phyloP scores from a whole-genome alignment of 768 basidiomycete genomes.

The Chalciporus sphaerocephalus region DNA sequence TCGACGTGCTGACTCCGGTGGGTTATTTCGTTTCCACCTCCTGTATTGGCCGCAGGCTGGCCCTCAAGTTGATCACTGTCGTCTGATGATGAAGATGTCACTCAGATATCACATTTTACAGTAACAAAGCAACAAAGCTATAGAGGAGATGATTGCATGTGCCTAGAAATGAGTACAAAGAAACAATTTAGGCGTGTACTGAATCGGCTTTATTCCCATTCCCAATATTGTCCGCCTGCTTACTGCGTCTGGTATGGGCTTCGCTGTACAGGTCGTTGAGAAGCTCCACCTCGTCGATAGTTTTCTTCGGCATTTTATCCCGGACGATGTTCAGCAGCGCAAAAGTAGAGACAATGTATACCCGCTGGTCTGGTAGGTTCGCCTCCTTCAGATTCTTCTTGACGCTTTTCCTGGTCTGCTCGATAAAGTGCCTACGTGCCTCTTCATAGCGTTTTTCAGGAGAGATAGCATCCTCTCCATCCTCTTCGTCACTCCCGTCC shows the following conservation, averaged over 20 bases:
- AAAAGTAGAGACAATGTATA: conserved; percentile 25
- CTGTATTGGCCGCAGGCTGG: too few species aligned
- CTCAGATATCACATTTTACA: too few species aligned
- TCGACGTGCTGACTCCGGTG: too few species aligned
- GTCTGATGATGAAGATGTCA: too few species aligned
- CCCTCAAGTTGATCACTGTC: too few species aligned
- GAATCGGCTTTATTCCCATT: background rate
- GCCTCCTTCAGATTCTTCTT: conserved; percentile 18
- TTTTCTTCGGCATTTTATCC: conserved; percentile 13
- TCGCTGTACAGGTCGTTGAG: conserved; percentile 15
- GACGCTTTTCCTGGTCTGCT: conserved; percentile 16
- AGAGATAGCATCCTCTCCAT: conserved; percentile 6
- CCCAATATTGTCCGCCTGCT: background rate
- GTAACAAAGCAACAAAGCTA: too few species aligned
- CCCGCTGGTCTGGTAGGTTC: conserved; percentile 22
- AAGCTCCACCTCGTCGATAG: conserved; percentile 24
- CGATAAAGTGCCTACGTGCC: conserved; percentile 15
- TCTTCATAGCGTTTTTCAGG: conserved; percentile 8
- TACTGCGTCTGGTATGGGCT: conserved; percentile 10
- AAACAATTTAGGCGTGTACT: too few species aligned
- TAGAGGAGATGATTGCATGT: too few species aligned
- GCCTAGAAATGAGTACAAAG: too few species aligned
- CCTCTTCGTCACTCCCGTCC: conserved; percentile 17
- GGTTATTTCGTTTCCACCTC: too few species aligned
- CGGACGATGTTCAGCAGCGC: conserved; percentile 19